Evolutionary conservation across 2,329 filamentous ascomycete genomes (phyloP), one percentile per base, ranked within the genome.

Genomic region (Hypomyces rosellus): DNA sequence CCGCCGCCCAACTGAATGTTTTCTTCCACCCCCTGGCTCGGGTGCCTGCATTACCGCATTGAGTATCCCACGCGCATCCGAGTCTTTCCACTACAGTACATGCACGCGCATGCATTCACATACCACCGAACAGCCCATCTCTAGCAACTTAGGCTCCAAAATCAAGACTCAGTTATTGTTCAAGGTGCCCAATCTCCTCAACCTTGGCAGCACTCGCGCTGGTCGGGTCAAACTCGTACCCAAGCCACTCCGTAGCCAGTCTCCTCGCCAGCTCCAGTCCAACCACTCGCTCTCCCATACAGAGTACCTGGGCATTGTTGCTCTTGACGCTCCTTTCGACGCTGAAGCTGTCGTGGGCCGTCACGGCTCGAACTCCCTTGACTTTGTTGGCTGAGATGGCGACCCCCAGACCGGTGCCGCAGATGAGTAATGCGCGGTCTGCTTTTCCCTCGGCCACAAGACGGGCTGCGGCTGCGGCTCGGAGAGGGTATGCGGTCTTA

Each of bases 361-460:
- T 95, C 15, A 95, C 89, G n/a, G 89, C 89, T 20, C 89, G 76
- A 54, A 95, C 82, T 5, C 89, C 89, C 50, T 83, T 85, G 56
- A 95, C 82, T 69, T 95, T 95, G 76, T 95, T 95, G 57, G 89
- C 89, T n/a, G 81, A 74, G 64, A 95, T 95, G 60, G 89, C 89
- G 7, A 95, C 89, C 16, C 89, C 89, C 7, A 95, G 78, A 0
- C 89, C 89, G 0, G 89, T 95, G 2, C 89, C 89, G 71, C 89
- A 95, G 72, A 95, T 88, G 39, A 90, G 72, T 36, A 95, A 75
- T 0, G 88, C 89, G 48, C 89, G 84, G 69, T 95, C 89, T 47
- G 80, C 85, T 61, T 82, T 75, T 40, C 84, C 84, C 5, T 73
- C 67, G 4, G 76, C 74, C 11, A 88, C 78, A 36, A 86, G 73